phyloP scores from a whole-genome alignment of 1,284 basidiomycete species.

The Trichosporon coremiiforme region DNA sequence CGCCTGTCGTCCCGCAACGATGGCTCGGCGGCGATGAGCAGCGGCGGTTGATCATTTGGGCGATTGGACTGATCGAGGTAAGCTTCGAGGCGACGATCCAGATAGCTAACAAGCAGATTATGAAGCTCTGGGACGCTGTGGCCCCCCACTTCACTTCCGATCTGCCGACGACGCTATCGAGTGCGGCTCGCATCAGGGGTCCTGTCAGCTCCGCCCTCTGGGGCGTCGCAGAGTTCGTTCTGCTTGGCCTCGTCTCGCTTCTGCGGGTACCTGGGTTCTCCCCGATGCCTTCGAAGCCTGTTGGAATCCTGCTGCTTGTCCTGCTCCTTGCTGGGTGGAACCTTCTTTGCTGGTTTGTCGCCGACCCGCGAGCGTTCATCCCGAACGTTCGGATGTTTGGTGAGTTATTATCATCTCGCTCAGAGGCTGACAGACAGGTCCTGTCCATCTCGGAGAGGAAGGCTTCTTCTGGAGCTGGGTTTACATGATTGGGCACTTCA shows the following conservation, averaged over 20 bases:
- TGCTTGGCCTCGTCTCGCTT: conserved; percentile 35
- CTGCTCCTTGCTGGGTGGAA: conserved; percentile 36
- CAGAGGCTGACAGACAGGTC: conserved; percentile 22
- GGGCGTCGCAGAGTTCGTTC: conserved; percentile 37
- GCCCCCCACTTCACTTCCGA: conserved; percentile 41
- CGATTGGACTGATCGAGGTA: conserved; percentile 50
- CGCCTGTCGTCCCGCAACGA: conserved; percentile 48
- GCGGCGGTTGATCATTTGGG: conserved; percentile 42
- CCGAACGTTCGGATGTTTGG: conserved; percentile 43
- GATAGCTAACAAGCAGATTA: conserved; percentile 32
- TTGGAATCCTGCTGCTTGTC: conserved; percentile 29
- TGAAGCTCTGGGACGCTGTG: conserved; percentile 54
- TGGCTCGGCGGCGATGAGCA: conserved; percentile 51
- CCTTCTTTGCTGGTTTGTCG: conserved; percentile 43
- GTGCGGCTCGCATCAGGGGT: conserved; percentile 35
- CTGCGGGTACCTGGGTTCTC: conserved; percentile 48
- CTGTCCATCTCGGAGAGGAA: conserved; percentile 32
- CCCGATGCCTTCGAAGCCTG: conserved; percentile 33
- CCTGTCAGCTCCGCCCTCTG: conserved; percentile 39
- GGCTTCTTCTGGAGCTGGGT: conserved; percentile 32
- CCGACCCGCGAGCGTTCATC: conserved; percentile 38
- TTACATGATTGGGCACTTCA: conserved; percentile 20
- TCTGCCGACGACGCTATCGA: conserved; percentile 44
- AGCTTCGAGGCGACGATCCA: no score
- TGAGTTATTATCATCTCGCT: conserved; percentile 16